Evolutionary conservation across 2,329 filamentous ascomycete genomes (phyloP), one percentile per base, ranked within the genome.

Genomic region (Ustilaginoidea virens): DNA sequence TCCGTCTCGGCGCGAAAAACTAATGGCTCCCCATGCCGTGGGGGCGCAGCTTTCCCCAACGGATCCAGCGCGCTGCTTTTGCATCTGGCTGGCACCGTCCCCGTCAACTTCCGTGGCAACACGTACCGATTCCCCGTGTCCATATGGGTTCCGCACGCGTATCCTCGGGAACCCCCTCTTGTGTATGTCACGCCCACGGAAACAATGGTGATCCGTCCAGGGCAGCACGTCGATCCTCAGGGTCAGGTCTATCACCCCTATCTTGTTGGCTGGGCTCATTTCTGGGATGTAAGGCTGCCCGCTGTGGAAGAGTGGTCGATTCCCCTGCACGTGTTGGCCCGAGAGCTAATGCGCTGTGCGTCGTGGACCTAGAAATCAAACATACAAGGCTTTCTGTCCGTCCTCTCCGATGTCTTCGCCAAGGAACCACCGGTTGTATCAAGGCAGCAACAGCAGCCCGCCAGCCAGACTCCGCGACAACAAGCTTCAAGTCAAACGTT

Each of bases 241-340:
- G 90, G 90, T 16, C 77, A 81, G 49, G 72, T 96, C 38, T 98
- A 96, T 50, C 90, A 98, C 50, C 90, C 90, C 21, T 98, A 96
- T 51, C 61, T 98, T 26, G 81, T 83, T 18, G 76, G 83, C 36
- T 98, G 90, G 90, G 61, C 67, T 18, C 74, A 82, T 39, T 87
- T 80, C 42, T 90, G 81, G 80, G 82, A 93, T 70, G 82, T 92
- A 53, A 60, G 80, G 36, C 23, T 4, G 5, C 9, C 24, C 23
- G 11, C 15, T 4, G n/a, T n/a, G n/a, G n/a, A n/a, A n/a, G n/a
- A n/a, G n/a, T n/a, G n/a, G n/a, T n/a, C n/a, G n/a, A n/a, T n/a
- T n/a, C n/a, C n/a, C n/a, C n/a, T n/a, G n/a, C n/a, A n/a, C n/a
- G n/a, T n/a, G n/a, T n/a, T n/a, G n/a, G n/a, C n/a, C n/a, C n/a